Base-by-base conservation (phyloP, 768 basidiomycete genomes). In the Leucosporidium scottii region DNA sequence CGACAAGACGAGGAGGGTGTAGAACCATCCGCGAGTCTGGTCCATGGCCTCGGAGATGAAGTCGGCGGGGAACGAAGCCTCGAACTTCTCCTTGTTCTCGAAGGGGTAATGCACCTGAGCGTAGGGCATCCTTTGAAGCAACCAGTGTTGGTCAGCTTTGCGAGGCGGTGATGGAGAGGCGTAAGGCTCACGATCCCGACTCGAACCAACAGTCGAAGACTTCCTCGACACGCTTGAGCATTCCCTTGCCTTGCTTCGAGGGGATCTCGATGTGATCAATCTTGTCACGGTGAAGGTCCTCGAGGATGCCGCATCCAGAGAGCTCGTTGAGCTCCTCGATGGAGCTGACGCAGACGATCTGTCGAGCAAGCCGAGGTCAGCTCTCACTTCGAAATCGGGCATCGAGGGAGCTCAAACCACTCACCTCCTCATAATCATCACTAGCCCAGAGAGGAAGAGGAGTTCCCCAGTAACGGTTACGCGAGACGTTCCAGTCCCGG, bases 131-230 rank as follows among this genome's bases (percentile, higher is more conserved):
- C 94, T 97, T 74, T 12, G 49, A 18, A 18, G 39, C 15, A 8
- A 13, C 7, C 3, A 10, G 34, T 34, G 34, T 10, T 0, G 5
- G 3, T 18, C 13, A 66, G 20, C 8, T 3, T 1, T 1, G 50
- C 18, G 23, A 23, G 9, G 39, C 34, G 53, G 39, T 5, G 36
- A 20, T 10, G 27, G 21, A 18, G n/a, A 17, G 9, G 15, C 9
- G 27, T 23, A 10, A 27, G 47, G 74, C 84, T 69, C 72, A 92
- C 92, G 90, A 92, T 81, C 96, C 96, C 6, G 94, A 98, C 80
- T 99, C 96, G 76, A 99, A 99, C 96, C 96, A 99, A 76, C 96
- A 99, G 77, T 99, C 96, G 76, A 99, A 98, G 48, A 99, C 92
- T 78, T 98, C 96, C 67, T 96, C 91, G n/a, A 97, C 83, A 59